These are phyloP conservation scores for Osmanthus fragrans DNA, from an alignment of 257 asterid genomes.

Conservation along the genomic window DNA sequence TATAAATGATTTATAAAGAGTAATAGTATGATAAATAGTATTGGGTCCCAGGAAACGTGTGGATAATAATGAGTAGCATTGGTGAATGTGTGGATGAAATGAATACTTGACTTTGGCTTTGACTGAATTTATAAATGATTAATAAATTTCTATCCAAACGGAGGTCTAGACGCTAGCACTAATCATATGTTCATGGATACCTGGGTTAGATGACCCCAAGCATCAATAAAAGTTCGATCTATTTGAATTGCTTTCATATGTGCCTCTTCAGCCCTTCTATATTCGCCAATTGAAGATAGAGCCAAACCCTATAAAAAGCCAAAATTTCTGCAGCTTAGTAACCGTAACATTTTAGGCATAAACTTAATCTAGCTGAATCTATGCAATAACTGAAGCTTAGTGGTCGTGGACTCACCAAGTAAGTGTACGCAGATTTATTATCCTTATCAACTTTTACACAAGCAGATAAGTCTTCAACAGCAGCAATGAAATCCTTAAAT, in stretches of 20 bases:
- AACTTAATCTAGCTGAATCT: conserved; percentile 24
- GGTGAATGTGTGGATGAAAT: too few species aligned
- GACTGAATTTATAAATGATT: too few species aligned
- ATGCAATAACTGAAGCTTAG: conserved; percentile 5
- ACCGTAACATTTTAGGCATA: conserved; percentile 3
- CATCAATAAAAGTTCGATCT: conserved; percentile 81
- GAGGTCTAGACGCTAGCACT: neutral
- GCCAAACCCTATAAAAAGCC: conserved; percentile 77
- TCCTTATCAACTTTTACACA: conserved; percentile 78
- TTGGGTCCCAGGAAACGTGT: too few species aligned
- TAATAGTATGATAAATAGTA: too few species aligned
- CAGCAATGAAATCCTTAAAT: conserved; percentile 88
- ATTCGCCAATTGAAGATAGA: conserved; percentile 84
- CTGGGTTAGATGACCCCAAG: conserved; percentile 98
- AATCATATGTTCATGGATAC: conserved; percentile 39
- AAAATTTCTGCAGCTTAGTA: conserved; percentile 15
- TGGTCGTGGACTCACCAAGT: conserved; percentile 65
- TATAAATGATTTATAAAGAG: too few species aligned
- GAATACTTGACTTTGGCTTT: too few species aligned
- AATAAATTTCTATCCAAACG: too few species aligned
- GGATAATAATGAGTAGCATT: too few species aligned
- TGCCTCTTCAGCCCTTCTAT: conserved; percentile 84
- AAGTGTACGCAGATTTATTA: conserved; percentile 94
- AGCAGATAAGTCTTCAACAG: conserved; percentile 83
- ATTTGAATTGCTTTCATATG: conserved; percentile 87